These are phyloP conservation scores for Globisporangium barbulae DNA, from an alignment of 352 stramenopile genomes.

Conservation along the genomic window DNA sequence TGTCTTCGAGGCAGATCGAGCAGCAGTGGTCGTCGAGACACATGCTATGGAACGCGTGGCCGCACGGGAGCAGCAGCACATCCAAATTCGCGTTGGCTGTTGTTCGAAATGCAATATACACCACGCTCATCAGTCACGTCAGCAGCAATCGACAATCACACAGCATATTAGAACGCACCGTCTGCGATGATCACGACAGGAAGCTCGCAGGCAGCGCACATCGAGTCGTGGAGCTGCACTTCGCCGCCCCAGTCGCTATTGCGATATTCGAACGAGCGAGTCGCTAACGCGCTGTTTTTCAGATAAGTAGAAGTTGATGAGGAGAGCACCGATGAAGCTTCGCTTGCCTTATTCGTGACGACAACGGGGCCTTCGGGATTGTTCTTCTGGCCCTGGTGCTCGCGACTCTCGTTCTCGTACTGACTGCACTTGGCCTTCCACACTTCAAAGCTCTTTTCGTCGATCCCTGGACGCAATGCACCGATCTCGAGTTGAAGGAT, in stretches of 20 bases:
- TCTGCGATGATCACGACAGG: constrained; percentile 79
- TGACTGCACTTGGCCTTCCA: constrained; percentile 58
- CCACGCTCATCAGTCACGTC: neutral
- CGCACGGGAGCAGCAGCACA: constrained; percentile 69
- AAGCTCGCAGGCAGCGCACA: constrained; percentile 67
- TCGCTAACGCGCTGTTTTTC: constrained; percentile 22
- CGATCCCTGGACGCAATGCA: constrained; percentile 34
- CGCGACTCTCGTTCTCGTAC: constrained; percentile 36
- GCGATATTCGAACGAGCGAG: constrained; percentile 70
- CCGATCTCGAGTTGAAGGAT: constrained; percentile 65
- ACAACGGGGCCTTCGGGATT: neutral
- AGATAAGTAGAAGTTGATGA: neutral
- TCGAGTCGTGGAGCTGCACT: constrained; percentile 81
- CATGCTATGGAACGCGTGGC: constrained; percentile 70
- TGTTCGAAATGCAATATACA: neutral
- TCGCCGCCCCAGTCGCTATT: constrained; percentile 88
- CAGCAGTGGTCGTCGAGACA: constrained; percentile 66
- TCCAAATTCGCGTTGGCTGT: constrained; percentile 63
- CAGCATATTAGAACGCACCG: constrained; percentile 34
- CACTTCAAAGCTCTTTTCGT: constrained; percentile 41
- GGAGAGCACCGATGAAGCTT: neutral
- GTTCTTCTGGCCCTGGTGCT: constrained; percentile 10
- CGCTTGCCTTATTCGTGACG: neutral
- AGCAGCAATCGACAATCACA: neutral
- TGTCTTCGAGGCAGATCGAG: constrained; percentile 61